phyloP scores from a whole-genome alignment of 2,329 filamentous ascomycete species.

The Fusarium concolor region DNA sequence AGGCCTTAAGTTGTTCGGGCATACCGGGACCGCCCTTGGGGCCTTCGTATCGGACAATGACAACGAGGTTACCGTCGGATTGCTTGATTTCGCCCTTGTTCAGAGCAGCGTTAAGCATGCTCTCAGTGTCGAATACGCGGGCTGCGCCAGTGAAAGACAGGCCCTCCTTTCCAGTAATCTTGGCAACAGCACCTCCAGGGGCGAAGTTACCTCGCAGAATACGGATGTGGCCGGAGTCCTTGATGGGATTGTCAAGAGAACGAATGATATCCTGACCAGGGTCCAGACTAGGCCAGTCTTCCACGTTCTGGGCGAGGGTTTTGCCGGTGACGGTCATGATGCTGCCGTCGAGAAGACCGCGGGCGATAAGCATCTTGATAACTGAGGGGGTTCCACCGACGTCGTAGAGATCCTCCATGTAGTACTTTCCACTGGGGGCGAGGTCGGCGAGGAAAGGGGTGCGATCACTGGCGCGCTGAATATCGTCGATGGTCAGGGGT shows the following conservation, averaged over 20 bases:
- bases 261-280: conserved; percentile 90
- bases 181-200: conserved; percentile 89
- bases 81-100: conserved; percentile 70
- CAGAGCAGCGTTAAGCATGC: conserved; percentile 79
- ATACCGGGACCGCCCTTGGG: conserved; percentile 95
- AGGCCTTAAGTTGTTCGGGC: conserved; percentile 93
- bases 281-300: conserved; percentile 79
- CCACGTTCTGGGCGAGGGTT: conserved; percentile 84
- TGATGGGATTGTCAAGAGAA: conserved; percentile 78
- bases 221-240: conserved; percentile 86
- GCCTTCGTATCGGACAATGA: conserved; percentile 93
- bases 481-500: conserved; percentile 80
- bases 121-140: conserved; percentile 87
- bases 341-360: conserved; percentile 78
- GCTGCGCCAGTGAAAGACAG: conserved; percentile 83
- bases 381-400: conserved; percentile 88
- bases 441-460: conserved; percentile 89
- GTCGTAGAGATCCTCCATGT: conserved; percentile 88
- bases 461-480: conserved; percentile 83
- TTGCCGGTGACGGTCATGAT: conserved; percentile 87
- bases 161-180: conserved; percentile 97
- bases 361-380: conserved; percentile 84
- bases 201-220: conserved; percentile 89
- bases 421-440: conserved; percentile 84
- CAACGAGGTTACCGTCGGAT: conserved; percentile 79